Conservation (phyloP, 1,284 basidiomycete genomes). For the Irpex sp. region DNA sequence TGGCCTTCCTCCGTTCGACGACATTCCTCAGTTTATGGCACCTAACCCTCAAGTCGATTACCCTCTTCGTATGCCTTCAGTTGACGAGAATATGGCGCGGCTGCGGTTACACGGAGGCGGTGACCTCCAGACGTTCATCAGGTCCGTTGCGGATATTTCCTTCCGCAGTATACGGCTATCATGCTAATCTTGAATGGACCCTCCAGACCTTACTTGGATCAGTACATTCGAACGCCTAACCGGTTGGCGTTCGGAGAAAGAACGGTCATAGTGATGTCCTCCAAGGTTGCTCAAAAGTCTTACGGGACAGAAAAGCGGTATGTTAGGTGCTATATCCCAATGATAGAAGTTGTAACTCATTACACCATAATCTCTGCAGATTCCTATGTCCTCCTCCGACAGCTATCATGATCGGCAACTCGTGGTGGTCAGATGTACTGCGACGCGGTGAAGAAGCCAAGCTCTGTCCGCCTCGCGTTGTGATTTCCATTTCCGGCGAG, state of each 20-base stretch:
- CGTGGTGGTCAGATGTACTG: slow-evolving; percentile 86
- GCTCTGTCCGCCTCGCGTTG: slow-evolving; percentile 77
- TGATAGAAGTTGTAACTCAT: background rate
- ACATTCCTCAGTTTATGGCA: slow-evolving; percentile 52
- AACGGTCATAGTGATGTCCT: slow-evolving; percentile 93
- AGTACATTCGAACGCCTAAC: slow-evolving; percentile 83
- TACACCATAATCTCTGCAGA: slow-evolving; percentile 27
- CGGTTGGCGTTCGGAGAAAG: slow-evolving; percentile 90
- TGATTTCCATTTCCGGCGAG: slow-evolving; percentile 91
- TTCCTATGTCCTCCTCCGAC: slow-evolving; percentile 97
- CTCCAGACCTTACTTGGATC: slow-evolving; percentile 71
- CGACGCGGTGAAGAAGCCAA: slow-evolving; percentile 73
- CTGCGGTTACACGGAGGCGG: slow-evolving; percentile 65
- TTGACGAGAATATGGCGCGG: slow-evolving; percentile 59
- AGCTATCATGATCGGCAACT: slow-evolving; percentile 90
- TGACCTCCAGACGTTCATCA: slow-evolving; percentile 77
- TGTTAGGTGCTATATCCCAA: slow-evolving; percentile 15
- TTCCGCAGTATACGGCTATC: slow-evolving; percentile 6
- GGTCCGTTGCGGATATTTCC: slow-evolving; percentile 38
- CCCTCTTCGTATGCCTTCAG: slow-evolving; percentile 50
- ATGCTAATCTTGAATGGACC: slow-evolving; percentile 17
- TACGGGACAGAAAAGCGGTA: slow-evolving; percentile 95
- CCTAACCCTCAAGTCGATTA: slow-evolving; percentile 51
- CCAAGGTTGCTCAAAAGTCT: slow-evolving; percentile 94
- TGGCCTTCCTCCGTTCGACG: slow-evolving; percentile 46